phyloP scores from a whole-genome alignment of 2,329 filamentous ascomycete species.

The Chaetomium globosum region DNA sequence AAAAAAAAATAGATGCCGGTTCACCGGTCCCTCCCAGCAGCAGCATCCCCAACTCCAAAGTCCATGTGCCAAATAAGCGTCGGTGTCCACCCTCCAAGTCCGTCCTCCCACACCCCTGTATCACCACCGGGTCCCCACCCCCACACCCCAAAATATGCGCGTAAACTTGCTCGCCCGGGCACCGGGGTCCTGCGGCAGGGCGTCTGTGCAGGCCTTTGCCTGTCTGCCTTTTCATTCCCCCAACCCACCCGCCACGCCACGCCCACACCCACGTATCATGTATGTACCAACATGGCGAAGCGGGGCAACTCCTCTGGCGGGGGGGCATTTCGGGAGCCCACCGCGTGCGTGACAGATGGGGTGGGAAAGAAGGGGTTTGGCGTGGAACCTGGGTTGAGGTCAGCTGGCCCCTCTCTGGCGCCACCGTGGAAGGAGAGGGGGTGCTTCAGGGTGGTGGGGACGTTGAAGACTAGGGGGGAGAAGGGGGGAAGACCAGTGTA shows the following conservation, averaged over 20 bases:
- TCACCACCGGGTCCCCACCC: conserved; percentile 9
- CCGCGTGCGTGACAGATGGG: not conserved
- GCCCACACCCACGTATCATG: not conserved
- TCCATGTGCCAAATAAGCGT: conserved; percentile 7
- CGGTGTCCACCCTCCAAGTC: conserved; percentile 13
- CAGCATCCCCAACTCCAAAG: not conserved
- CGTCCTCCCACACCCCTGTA: not conserved
- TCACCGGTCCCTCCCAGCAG: not conserved
- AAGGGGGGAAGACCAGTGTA: no score
- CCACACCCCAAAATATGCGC: conserved; percentile 30
- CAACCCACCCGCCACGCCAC: not conserved
- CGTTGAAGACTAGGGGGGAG: not conserved
- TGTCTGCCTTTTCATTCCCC: not conserved
- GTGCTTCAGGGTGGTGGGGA: not conserved
- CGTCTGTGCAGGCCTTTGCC: no score
- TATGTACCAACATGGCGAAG: not conserved
- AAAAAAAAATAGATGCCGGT: not conserved
- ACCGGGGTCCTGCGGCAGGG: not conserved
- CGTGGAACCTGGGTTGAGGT: not conserved
- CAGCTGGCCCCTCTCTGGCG: conserved; percentile 18
- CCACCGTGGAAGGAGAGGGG: not conserved
- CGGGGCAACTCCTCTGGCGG: not conserved
- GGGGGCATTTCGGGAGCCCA: not conserved
- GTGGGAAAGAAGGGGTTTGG: not conserved
- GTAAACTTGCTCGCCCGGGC: conserved; percentile 26